These are phyloP conservation scores for Botrytis deweyae DNA, from an alignment of 2,329 filamentous ascomycete genomes.

Conservation along the genomic window DNA sequence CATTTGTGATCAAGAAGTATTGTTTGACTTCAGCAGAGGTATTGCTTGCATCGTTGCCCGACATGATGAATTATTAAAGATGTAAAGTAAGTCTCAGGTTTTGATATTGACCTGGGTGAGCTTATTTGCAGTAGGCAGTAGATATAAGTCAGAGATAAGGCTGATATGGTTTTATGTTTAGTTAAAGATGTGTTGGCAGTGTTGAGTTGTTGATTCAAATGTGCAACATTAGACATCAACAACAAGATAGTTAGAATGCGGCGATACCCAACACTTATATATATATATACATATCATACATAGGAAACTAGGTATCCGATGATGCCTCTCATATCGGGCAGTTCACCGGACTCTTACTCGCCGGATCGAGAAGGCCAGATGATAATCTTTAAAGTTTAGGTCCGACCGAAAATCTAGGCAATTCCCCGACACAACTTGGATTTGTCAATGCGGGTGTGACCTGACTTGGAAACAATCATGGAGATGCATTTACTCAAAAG, in stretches of 20 bases:
- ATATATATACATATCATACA: slow-evolving; percentile 2
- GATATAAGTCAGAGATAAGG: background rate
- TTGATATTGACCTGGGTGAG: background rate
- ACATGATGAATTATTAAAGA: slow-evolving; percentile 11
- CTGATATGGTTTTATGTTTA: background rate
- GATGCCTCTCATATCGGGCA: background rate
- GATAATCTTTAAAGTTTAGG: slow-evolving; percentile 15
- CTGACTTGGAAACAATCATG: background rate
- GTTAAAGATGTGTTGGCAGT: slow-evolving; percentile 13
- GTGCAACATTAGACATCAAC: slow-evolving; percentile 16
- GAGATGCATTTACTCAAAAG: background rate
- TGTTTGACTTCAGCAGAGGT: slow-evolving; percentile 18
- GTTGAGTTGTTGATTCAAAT: slow-evolving; percentile 17
- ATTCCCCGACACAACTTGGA: slow-evolving; percentile 4
- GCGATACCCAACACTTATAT: slow-evolving; percentile 13
- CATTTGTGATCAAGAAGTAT: slow-evolving; percentile 28
- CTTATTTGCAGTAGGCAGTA: background rate
- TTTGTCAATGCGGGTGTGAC: slow-evolving; percentile 18
- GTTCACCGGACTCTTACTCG: background rate
- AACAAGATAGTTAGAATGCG: background rate
- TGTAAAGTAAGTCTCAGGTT: background rate
- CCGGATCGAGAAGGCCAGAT: slow-evolving; percentile 19
- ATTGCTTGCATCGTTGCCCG: slow-evolving; percentile 5
- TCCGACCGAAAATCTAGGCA: slow-evolving; percentile 2
- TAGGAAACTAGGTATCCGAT: background rate